Evolutionary conservation across 495 filamentous ascomycete genomes (phyloP).

Genomic region (Evansstolkia leycettana): DNA sequence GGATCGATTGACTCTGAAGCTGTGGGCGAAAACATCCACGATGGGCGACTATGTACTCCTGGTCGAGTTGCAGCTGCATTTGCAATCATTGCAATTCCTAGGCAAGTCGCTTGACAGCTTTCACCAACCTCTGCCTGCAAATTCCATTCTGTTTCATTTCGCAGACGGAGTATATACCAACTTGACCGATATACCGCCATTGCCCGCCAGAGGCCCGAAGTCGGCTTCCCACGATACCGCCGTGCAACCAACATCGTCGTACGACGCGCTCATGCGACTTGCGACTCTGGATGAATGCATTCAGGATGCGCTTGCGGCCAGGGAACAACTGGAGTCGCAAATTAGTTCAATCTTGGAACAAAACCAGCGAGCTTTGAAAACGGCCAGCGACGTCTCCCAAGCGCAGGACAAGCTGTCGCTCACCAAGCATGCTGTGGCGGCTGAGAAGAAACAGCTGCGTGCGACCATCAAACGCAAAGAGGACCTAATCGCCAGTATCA

Average conservation of each 20-base stretch:
- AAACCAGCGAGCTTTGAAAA: conserved; percentile 29
- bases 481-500: conserved; percentile 55
- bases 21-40: conserved; percentile 61
- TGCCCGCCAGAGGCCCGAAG: conserved; percentile 5
- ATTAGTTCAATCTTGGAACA: conserved; percentile 60
- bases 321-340: conserved; percentile 59
- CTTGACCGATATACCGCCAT: conserved; percentile 44
- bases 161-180: conserved; percentile 80
- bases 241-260: conserved; percentile 58
- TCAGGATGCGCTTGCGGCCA: conserved; percentile 74
- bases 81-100: conserved; percentile 67
- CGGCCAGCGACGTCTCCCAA: conserved; percentile 40
- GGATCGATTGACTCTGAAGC: conserved; percentile 50
- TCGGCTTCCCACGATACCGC: conserved; percentile 23
- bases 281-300: conserved; percentile 86
- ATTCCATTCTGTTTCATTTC: conserved; percentile 80
- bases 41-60: conserved; percentile 50
- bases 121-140: conserved; percentile 64
- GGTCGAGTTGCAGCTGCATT: conserved; percentile 56
- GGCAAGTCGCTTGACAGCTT: conserved; percentile 64
- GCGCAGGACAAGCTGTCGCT: conserved; percentile 51
- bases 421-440: conserved; percentile 45
- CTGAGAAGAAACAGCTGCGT: conserved; percentile 54
- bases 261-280: conserved; percentile 81
- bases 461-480: conserved; percentile 42